Evolutionary conservation across 306 rosid genomes (phyloP).

Genomic region (Cucurbita maxima): DNA sequence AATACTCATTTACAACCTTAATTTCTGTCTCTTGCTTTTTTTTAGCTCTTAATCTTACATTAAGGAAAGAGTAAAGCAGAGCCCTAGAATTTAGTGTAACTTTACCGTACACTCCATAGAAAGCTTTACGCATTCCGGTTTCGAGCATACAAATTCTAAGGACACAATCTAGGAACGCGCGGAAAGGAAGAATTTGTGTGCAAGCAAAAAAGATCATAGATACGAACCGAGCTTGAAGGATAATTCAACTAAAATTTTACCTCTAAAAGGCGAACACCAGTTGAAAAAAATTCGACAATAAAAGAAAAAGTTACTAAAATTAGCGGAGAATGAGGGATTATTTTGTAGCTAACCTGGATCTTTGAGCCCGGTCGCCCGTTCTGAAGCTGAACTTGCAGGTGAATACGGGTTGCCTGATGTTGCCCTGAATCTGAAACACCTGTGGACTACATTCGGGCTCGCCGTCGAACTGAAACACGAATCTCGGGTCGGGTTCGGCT

Average conservation of each 20-base stretch:
- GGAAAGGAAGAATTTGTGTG: background rate
- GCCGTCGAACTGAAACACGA: conserved; percentile 64
- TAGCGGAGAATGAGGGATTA: background rate
- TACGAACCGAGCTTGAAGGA: background rate
- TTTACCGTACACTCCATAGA: background rate
- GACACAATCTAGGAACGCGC: background rate
- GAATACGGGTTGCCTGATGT: conserved; percentile 55
- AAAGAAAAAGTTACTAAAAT: background rate
- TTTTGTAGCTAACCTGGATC: conserved; percentile 29
- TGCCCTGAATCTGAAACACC: conserved; percentile 58
- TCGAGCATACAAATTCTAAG: background rate
- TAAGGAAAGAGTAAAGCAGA: conserved; percentile 15
- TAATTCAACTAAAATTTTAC: background rate
- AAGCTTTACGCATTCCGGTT: conserved; percentile 6
- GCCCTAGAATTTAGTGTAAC: background rate
- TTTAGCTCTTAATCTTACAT: background rate
- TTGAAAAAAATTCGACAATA: background rate
- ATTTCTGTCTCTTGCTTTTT: background rate
- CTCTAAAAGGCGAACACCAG: background rate
- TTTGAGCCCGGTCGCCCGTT: conserved; percentile 45
- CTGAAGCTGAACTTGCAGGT: conserved; percentile 64
- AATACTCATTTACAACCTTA: background rate
- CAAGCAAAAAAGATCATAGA: conserved; percentile 5
- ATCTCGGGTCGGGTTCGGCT: conserved; percentile 60
- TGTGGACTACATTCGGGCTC: conserved; percentile 73